Evolutionary conservation across 2,329 filamentous ascomycete species (phyloP), one percentile per base, ranked within the genome.

Genomic region (Stagonosporopsis rhizophila): DNA sequence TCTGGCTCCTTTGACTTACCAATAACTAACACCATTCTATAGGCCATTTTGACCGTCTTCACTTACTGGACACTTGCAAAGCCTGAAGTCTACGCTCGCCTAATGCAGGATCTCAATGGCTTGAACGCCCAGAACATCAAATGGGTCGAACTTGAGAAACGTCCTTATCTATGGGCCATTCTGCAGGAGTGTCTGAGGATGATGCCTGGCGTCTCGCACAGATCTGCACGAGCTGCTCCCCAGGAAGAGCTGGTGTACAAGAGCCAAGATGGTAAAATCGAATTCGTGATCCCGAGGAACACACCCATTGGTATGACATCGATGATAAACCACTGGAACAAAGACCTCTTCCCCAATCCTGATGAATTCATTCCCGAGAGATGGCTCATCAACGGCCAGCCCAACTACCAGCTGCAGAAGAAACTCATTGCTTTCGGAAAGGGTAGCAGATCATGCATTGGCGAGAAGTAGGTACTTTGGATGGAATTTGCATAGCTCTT

Each of bases 141-240:
- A 25, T 66, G 60, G 60, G 32, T 60, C 27, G 62, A 70, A 15
- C 62, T 71, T 7, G 69, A 74, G 39, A 67, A 68, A 32, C 61
- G 68, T 2, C 72, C 74, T 0, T 75, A 71, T 48, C 65, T 75
- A 41, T 67, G 66, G 51, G 74, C 72, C 25, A 54, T 73, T 2
- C 46, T 77, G n/a, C 61, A 67, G 32, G 75, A 77, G 57, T 74
- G 68, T 39, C 58, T 76, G 23, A 71, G 75, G n/a, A 61, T 75
- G 62, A 73, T 62, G 66, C 71, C 61, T 42, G 75, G 62, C 48
- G 68, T 64, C 44, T 66, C 66, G 6, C 66, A 69, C 56, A 39
- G 63, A 14, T 61, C 60, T 17, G 59, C 63, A 32, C 49, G 62
- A 48, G 64, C 66, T 44, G 60, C 65, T 39, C 59, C 62, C 6